Base-by-base conservation (phyloP, 345 rosid species). In the Murraya koenigii region DNA sequence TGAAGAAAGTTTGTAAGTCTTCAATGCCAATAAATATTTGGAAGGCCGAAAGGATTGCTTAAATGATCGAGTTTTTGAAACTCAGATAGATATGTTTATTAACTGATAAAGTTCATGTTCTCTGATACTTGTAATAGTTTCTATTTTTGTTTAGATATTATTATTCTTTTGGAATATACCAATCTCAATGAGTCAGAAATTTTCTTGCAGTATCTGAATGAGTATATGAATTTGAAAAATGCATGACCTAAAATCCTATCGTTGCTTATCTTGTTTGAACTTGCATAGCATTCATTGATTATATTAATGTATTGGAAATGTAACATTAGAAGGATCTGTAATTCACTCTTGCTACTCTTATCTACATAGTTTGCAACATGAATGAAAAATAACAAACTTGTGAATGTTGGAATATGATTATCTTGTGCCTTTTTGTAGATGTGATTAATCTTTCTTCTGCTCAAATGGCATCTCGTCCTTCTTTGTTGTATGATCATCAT, bases 401-500 rank as follows among this genome's bases (percentile, higher is more conserved):
- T 74, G 22, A 20, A 25, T 38, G 66, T 15, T 39, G 2, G 60
- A 17, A 28, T 6, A 25, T 75, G 52, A 63, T 54, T 5, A n/a
- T n/a, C 33, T 22, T 72, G 19, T 58, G 62, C 22, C 10, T 41
- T 30, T 63, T 65, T 73, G 41, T 32, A 85, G 81, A 78, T 20
- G 35, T 79, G 5, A 56, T 85, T 54, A 79, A 61, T 62, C 60
- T 72, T 49, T 26, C 62, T 0, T 30, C 69, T 44, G 28, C 77
- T 78, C 49, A 65, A 72, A 56, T 60, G 36, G 59, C 61, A 38
- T 36, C 82, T 35, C 30, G 13, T 9, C 26, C 75, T 6, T 65
- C 26, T 1, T 49, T 25, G 60, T 47, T 83, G 25, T 79, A 71
- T 70, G 87, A 81, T 77, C 88, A 83, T 26, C 79, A 63, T 1